Evolutionary conservation across 1,139 yeast genomes (phyloP), one percentile per base, ranked within the genome.

Genomic region (Magnusiomyces fungicola): DNA sequence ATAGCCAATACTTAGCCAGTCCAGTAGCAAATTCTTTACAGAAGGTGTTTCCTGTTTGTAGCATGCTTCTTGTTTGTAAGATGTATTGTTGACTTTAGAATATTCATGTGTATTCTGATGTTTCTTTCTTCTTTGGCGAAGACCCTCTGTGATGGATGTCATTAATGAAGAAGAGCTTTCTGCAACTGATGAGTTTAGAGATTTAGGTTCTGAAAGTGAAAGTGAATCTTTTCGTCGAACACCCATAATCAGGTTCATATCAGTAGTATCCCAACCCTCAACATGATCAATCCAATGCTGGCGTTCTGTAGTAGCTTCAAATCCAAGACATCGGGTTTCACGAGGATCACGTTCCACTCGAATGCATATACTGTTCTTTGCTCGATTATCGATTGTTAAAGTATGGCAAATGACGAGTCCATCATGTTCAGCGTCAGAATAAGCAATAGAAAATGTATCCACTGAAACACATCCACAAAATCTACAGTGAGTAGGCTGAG

Each of bases 271-370:
- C 95, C 95, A 87, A 21, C 81, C 79, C 58, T 81, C 86, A 10
- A 85, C 79, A 52, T 77, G 68, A 40, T 75, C 73, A 49, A 79
- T 72, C 81, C 87, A 82, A 63, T 79, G 78, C 55, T 79, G 84
- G 50, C 79, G 79, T 59, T 87, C 95, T 21, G 76, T 72, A 1
- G 81, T 88, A 0, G 84, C 80, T 53, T 80, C 86, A 61, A 87
- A 84, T 39, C 96, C 96, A 41, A 83, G 72, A 67, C 96, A 88
- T 69, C 96, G 76, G 41, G 87, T 85, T 69, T 88, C 96, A 61
- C 95, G 75, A 1, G 92, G 88, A 67, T 88, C 96, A 75, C 96
- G 82, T 66, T 88, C 96, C 36, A 85, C 95, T 67, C 96, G 79
- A 50, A 87, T 68, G 66, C 96, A 88, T 45, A 88, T 88, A 58